Percentiles rank a stretch among this genome's conserved stretches.
Conservation (phyloP, 2,329 filamentous ascomycete species). For the Cladosporium austrohemisphaericum region DNA sequence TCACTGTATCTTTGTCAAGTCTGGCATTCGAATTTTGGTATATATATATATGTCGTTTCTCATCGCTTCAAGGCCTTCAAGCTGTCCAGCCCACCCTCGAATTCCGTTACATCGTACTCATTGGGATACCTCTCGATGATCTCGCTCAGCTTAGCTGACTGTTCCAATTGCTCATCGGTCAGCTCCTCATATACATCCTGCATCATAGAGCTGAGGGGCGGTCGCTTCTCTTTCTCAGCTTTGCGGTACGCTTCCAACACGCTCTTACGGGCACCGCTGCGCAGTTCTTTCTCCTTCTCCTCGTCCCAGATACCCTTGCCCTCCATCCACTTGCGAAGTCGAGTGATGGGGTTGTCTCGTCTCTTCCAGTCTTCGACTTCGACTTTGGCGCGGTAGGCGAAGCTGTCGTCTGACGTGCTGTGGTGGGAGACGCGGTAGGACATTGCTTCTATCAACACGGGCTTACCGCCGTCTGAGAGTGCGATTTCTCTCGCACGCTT, state of each 20-base stretch:
- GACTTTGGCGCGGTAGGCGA: conserved; percentile 86
- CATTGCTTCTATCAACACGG: conserved; percentile 90
- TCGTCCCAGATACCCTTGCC: conserved; percentile 80
- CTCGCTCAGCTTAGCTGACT: conserved; percentile 72
- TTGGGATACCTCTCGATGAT: conserved; percentile 81
- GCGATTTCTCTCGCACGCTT: conserved; percentile 73
- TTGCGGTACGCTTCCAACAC: conserved; percentile 79
- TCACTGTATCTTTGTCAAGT: too few species aligned
- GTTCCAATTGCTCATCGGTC: conserved; percentile 71
- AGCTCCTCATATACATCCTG: conserved; percentile 85
- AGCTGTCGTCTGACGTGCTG: conserved; percentile 94
- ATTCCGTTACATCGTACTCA: conserved; percentile 80
- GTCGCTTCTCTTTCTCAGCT: conserved; percentile 78
- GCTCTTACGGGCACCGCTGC: conserved; percentile 65
- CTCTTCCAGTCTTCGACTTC: conserved; percentile 95
- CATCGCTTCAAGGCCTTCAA: conserved; percentile 38
- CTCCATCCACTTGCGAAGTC: conserved; percentile 88
- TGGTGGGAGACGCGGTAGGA: conserved; percentile 97
- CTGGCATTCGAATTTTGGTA: too few species aligned
- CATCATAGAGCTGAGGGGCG: conserved; percentile 69
- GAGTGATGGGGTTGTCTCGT: conserved; percentile 81
- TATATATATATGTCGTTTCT: neutral
- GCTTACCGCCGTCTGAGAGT: conserved; percentile 72
- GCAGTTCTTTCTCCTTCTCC: conserved; percentile 68
- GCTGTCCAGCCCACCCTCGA: conserved; percentile 68